Conservation (phyloP, 495 filamentous ascomycete genomes). For the Penicillium nucicola region DNA sequence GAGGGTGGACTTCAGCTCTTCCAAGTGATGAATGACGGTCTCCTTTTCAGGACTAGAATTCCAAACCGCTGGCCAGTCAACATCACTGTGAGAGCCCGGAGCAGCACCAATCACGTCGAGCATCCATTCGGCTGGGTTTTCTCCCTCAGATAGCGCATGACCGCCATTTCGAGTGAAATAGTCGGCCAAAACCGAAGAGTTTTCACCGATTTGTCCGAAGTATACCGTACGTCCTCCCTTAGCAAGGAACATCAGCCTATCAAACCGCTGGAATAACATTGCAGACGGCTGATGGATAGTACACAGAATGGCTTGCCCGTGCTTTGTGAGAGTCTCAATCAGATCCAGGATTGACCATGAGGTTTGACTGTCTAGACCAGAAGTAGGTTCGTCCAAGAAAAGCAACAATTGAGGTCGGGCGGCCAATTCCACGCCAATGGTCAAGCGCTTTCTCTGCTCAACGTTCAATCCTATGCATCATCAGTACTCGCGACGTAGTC, state of each 20-base stretch:
- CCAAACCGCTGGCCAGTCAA: slow-evolving; percentile 85
- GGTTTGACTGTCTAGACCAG: slow-evolving; percentile 83
- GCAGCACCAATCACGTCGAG: slow-evolving; percentile 90
- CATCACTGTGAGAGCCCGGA: slow-evolving; percentile 68
- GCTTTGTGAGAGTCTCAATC: slow-evolving; percentile 81
- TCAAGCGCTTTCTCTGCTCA: slow-evolving; percentile 84
- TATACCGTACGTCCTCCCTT: slow-evolving; percentile 83
- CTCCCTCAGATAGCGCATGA: slow-evolving; percentile 61
- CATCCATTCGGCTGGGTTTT: slow-evolving; percentile 95
- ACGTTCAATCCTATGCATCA: slow-evolving; percentile 63
- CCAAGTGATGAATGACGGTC: slow-evolving; percentile 65
- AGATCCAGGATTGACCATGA: slow-evolving; percentile 87
- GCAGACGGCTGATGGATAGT: slow-evolving; percentile 96
- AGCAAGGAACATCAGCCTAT: slow-evolving; percentile 80
- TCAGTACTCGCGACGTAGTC: too few relatives aligned
- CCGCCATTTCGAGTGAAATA: slow-evolving; percentile 86
- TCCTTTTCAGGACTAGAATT: slow-evolving; percentile 68
- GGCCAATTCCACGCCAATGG: slow-evolving; percentile 88
- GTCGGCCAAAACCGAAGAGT: slow-evolving; percentile 64
- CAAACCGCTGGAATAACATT: slow-evolving; percentile 93
- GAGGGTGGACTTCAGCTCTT: slow-evolving; percentile 60
- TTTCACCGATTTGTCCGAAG: slow-evolving; percentile 84
- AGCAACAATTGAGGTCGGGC: slow-evolving; percentile 82
- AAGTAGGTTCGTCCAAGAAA: slow-evolving; percentile 90
- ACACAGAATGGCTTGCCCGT: slow-evolving; percentile 87